These are phyloP conservation scores for Verticillium albo-atrum DNA, from an alignment of 2,329 filamentous ascomycete genomes.

Conservation along the genomic window DNA sequence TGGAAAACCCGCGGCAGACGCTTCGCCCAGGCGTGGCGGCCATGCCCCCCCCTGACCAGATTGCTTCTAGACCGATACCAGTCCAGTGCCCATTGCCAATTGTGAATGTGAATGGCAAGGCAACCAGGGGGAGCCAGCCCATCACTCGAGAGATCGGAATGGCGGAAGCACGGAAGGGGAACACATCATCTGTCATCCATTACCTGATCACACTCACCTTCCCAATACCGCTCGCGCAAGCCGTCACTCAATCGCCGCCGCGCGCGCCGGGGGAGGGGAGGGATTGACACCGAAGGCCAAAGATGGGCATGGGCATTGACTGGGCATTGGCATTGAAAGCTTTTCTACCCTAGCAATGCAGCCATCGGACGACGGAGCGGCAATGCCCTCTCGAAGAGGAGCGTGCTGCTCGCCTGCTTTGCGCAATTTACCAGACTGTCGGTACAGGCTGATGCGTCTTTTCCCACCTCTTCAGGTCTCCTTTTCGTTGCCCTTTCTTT, in stretches of 20 bases:
- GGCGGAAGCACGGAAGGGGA: not conserved
- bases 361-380: not conserved
- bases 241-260: not conserved
- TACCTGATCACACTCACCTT: not conserved
- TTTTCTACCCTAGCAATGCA: not conserved
- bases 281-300: not conserved
- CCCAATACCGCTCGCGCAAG: not conserved
- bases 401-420: not conserved
- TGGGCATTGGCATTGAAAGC: not conserved
- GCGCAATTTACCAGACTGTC: constrained; percentile 27
- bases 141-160: not conserved
- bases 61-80: not conserved
- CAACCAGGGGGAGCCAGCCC: not conserved
- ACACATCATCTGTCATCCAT: not conserved
- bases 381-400: not conserved
- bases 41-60: not conserved
- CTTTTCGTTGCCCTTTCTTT: not conserved
- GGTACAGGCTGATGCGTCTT: constrained; percentile 19
- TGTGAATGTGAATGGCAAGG: not conserved
- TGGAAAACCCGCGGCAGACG: not conserved
- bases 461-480: too few species aligned
- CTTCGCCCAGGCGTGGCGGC: not conserved
- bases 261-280: not conserved
- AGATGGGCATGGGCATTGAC: not conserved
- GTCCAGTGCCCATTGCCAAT: not conserved